A percentile compares a stretch with the other conserved stretches of the same genome.
Evolutionary conservation across 805 yeast genomes (phyloP).

Genomic region (Candida hungchunana): DNA sequence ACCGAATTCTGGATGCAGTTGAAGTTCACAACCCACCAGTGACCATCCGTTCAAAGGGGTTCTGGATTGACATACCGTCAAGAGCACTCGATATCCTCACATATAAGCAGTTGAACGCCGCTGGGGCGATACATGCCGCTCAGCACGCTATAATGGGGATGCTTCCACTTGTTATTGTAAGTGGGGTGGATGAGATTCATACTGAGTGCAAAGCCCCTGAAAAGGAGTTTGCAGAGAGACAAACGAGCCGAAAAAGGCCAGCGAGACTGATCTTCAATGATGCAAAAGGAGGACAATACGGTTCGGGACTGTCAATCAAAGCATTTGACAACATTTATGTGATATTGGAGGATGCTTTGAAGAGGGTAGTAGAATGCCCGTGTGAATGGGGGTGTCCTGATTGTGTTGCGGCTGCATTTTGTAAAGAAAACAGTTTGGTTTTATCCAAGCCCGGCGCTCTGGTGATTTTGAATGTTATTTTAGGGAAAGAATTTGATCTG

Average conservation of each 20-base stretch:
- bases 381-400: constrained; percentile 70
- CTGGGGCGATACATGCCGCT: constrained; percentile 96
- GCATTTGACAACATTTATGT: constrained; percentile 76
- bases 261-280: constrained; percentile 85
- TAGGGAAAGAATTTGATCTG: constrained; percentile 49
- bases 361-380: constrained; percentile 57
- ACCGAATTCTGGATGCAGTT: constrained; percentile 85
- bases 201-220: constrained; percentile 98
- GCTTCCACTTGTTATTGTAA: constrained; percentile 66
- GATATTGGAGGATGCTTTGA: constrained; percentile 55
- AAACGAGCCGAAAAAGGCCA: constrained; percentile 72
- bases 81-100: constrained; percentile 56
- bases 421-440: constrained; percentile 79
- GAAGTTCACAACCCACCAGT: constrained; percentile 91
- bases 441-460: constrained; percentile 83
- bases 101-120: constrained; percentile 56
- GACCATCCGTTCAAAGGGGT: constrained; percentile 63
- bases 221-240: constrained; percentile 82
- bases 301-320: constrained; percentile 75
- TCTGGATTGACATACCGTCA: constrained; percentile 86
- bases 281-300: constrained; percentile 72
- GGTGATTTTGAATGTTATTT: constrained; percentile 57
- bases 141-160: constrained; percentile 85
- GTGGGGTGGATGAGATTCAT: constrained; percentile 71
- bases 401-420: constrained; percentile 80